Conservation (phyloP, 2,329 filamentous ascomycete species). For the Sporothrix globosa region DNA sequence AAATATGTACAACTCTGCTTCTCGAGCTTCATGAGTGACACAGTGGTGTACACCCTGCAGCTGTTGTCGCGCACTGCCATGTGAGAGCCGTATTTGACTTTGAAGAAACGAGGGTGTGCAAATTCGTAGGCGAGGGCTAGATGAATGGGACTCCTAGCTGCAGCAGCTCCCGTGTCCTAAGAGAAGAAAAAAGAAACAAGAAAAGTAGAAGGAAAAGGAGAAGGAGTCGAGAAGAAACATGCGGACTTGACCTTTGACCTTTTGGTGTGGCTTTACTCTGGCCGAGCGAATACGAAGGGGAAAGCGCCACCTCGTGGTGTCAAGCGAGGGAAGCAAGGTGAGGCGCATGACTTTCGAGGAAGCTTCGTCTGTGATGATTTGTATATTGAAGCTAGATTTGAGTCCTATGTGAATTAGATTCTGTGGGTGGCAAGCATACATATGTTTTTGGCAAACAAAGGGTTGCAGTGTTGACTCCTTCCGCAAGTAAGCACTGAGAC, state of each 20-base stretch:
- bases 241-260: not conserved
- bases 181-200: not conserved
- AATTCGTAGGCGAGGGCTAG: not conserved
- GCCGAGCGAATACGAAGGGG: not conserved
- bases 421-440: no score
- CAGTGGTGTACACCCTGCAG: not conserved
- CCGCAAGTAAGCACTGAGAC: no score
- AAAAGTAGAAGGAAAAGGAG: not conserved
- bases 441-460: no score
- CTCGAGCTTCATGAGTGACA: not conserved
- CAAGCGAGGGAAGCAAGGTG: not conserved
- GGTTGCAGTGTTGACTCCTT: no score
- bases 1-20: not conserved
- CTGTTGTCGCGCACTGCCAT: not conserved
- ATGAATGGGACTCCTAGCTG: not conserved
- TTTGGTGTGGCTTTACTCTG: not conserved
- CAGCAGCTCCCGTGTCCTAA: not conserved
- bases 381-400: not conserved
- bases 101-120: not conserved
- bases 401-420: not conserved
- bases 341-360: not conserved
- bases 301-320: conserved; percentile 12
- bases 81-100: not conserved
- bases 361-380: not conserved
- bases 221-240: no score